A percentile compares a stretch with the other conserved stretches of the same genome.
Conservation (phyloP, 2,329 filamentous ascomycete genomes). For the Fusarium udum region DNA sequence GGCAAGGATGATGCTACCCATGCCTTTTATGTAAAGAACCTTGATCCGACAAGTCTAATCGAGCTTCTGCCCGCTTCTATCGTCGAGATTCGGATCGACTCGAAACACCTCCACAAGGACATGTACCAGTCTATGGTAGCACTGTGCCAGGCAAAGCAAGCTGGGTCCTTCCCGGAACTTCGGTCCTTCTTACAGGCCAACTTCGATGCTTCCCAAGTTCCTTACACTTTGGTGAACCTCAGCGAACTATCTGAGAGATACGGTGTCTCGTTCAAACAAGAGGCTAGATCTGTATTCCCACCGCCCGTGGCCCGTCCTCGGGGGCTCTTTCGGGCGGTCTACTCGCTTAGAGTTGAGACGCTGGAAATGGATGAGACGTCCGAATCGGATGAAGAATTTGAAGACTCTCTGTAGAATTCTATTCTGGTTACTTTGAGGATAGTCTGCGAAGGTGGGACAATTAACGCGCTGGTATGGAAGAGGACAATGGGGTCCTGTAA, state of each 20-base stretch:
- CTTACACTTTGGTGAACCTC: neutral
- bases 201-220: neutral
- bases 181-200: neutral
- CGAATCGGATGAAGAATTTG: too few relatives aligned
- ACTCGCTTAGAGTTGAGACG: too few relatives aligned
- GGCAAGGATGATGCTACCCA: too few relatives aligned
- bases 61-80: neutral
- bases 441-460: too few relatives aligned
- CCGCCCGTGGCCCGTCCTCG: rapidly evolving
- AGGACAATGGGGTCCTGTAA: neutral
- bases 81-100: neutral
- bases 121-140: neutral
- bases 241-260: neutral
- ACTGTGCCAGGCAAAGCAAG: neutral
- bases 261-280: neutral
- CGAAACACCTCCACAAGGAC: neutral
- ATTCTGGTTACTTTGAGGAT: neutral
- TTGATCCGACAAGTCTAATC: neutral
- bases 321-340: rapidly evolving
- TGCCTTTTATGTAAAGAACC: rapidly evolving
- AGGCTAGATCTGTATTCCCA: neutral
- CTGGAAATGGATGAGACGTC: too few relatives aligned
- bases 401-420: too few relatives aligned
- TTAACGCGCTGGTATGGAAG: neutral
- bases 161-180: neutral